These are phyloP conservation scores for Apiotrichum sp. DNA, from an alignment of 1,284 basidiomycete genomes.

Conservation along the genomic window DNA sequence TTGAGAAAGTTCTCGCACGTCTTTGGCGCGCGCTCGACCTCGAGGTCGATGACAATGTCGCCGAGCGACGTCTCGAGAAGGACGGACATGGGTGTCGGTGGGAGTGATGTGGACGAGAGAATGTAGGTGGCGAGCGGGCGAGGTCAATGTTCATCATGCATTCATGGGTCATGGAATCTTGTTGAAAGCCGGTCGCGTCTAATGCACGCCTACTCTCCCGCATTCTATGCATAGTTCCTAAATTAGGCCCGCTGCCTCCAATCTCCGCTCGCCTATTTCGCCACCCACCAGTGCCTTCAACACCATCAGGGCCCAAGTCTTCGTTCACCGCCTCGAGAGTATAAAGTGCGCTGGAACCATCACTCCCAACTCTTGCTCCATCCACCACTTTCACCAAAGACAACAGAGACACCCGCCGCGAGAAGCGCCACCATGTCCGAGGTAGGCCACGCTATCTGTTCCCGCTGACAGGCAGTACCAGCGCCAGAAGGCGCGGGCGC, in stretches of 20 bases:
- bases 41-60: conserved; percentile 91
- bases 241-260: no score
- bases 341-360: background rate
- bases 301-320: background rate
- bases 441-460: background rate
- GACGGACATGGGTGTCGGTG: conserved; percentile 66
- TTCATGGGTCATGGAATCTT: no score
- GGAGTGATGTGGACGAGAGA: background rate
- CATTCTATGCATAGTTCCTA: no score
- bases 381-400: no score
- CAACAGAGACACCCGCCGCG: no score
- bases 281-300: background rate
- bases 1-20: conserved; percentile 95
- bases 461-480: conserved; percentile 28
- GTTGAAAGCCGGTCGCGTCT: no score
- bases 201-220: no score
- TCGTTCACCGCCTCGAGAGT: background rate
- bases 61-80: conserved; percentile 93
- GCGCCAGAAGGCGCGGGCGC: conserved; percentile 31
- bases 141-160: no score
- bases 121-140: no score
- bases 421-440: conserved; percentile 13
- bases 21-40: conserved; percentile 81
- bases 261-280: no score
- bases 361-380: no score